Conservation (phyloP, 2,329 filamentous ascomycete species). For the Sclerotinia minor region DNA sequence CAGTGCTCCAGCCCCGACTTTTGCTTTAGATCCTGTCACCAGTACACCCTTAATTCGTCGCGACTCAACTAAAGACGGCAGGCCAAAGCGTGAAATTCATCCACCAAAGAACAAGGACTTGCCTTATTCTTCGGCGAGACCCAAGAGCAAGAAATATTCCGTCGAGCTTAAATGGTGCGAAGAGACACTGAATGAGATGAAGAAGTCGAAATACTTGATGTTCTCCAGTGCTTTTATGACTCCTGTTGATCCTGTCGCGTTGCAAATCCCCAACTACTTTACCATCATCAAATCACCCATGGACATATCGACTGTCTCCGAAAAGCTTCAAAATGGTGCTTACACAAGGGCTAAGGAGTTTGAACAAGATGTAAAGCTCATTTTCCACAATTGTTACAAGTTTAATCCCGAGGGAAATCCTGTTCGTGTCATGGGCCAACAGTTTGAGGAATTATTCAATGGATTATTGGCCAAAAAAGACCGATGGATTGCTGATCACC, state of each 20-base stretch:
- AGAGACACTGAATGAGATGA: conserved; percentile 74
- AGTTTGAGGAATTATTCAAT: conserved; percentile 74
- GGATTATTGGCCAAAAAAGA: conserved; percentile 75
- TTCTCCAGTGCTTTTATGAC: conserved; percentile 74
- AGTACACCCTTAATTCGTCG: conserved; percentile 81
- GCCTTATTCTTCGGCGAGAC: conserved; percentile 79
- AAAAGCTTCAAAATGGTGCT: conserved; percentile 73
- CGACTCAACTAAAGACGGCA: conserved; percentile 74
- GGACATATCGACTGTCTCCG: conserved; percentile 81
- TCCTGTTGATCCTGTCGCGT: conserved; percentile 88
- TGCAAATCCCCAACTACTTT: conserved; percentile 92
- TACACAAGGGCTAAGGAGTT: conserved; percentile 85
- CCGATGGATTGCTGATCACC: conserved; percentile 76
- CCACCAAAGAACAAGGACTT: conserved; percentile 87
- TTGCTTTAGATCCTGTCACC: conserved; percentile 70
- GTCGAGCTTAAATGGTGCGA: conserved; percentile 90
- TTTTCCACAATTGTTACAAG: conserved; percentile 85
- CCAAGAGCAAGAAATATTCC: conserved; percentile 87
- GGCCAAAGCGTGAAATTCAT: conserved; percentile 92
- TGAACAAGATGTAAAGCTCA: conserved; percentile 76
- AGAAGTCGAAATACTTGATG: conserved; percentile 67
- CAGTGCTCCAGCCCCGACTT: conserved; percentile 53
- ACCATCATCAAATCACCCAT: conserved; percentile 95
- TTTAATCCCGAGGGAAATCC: conserved; percentile 84
- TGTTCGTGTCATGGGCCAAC: conserved; percentile 69